Conservation (phyloP, 306 rosid species). For the Gleditsia sinensis region DNA sequence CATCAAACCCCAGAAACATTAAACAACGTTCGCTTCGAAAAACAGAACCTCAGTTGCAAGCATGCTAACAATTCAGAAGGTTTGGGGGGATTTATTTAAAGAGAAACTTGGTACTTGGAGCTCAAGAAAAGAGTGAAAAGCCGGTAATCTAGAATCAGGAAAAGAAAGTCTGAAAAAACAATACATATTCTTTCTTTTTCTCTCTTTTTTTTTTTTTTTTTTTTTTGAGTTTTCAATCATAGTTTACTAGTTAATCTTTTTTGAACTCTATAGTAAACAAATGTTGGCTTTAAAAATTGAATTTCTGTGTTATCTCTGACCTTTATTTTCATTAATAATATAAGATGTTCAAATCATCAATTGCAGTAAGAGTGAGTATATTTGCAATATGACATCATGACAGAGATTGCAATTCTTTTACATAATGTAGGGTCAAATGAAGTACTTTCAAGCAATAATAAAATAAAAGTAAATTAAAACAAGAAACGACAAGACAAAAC, state of each 20-base stretch:
- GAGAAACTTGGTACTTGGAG: slow-evolving; percentile 43
- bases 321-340: not conserved
- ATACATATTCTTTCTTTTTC: no score
- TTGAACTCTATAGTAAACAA: no score
- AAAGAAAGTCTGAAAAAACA: slow-evolving; percentile 13
- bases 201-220: no score
- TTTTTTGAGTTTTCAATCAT: no score
- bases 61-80: not conserved
- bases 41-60: not conserved
- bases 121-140: no score
- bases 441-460: not conserved
- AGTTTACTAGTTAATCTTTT: no score
- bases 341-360: no score
- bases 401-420: not conserved
- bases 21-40: not conserved
- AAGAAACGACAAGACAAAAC: not conserved
- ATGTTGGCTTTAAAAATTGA: no score
- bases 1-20: slow-evolving; percentile 2
- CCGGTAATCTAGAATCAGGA: slow-evolving; percentile 51
- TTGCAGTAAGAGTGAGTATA: not conserved
- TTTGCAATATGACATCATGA: not conserved
- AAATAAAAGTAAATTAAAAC: not conserved
- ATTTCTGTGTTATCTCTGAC: no score
- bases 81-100: no score
- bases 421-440: not conserved